These are phyloP conservation scores for Bryoglossum gracile DNA, from an alignment of 495 filamentous ascomycete genomes.

Conservation along the genomic window DNA sequence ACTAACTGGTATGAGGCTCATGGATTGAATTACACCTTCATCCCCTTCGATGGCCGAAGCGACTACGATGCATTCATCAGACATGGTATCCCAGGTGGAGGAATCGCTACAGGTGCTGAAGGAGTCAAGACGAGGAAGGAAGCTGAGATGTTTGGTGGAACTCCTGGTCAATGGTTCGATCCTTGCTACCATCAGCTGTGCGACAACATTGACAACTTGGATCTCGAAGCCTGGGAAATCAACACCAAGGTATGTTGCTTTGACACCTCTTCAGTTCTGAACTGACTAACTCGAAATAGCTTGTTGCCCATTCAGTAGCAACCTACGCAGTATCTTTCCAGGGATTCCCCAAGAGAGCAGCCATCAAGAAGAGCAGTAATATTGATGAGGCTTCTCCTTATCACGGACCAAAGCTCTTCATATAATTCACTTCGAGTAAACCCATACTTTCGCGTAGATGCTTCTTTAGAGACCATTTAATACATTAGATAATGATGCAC, in stretches of 20 bases:
- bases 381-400: constrained; percentile 7
- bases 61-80: constrained; percentile 51
- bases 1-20: constrained; percentile 41
- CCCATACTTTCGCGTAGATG: no score
- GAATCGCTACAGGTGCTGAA: constrained; percentile 56
- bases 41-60: constrained; percentile 48
- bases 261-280: neutral
- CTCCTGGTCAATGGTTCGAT: constrained; percentile 44
- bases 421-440: no score
- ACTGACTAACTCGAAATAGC: constrained; percentile 20
- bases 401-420: constrained; percentile 19
- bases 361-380: neutral
- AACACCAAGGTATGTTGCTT: constrained; percentile 41
- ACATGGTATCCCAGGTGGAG: constrained; percentile 45
- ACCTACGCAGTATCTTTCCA: constrained; percentile 45
- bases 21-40: constrained; percentile 43
- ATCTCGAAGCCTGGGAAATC: constrained; percentile 43
- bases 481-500: no score
- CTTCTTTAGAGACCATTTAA: no score
- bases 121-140: constrained; percentile 48
- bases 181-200: constrained; percentile 50
- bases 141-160: constrained; percentile 43
- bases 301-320: constrained; percentile 49
- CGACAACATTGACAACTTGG: constrained; percentile 42
- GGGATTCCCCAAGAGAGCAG: constrained; percentile 41